Evolutionary conservation across 352 stramenopile species (phyloP).

Genomic region (Pythium dissotocum): DNA sequence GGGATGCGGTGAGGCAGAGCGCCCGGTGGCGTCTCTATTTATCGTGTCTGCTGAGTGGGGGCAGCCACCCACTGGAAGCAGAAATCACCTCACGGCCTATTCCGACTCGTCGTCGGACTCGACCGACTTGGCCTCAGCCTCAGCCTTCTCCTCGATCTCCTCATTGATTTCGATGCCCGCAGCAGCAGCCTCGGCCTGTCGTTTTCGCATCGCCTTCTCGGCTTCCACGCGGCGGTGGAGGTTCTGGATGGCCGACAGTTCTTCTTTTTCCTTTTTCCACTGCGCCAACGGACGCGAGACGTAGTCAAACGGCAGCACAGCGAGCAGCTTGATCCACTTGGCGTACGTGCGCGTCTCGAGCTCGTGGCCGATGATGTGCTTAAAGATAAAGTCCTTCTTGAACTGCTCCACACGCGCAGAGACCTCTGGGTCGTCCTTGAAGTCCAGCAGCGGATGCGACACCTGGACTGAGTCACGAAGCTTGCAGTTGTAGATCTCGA

Average conservation of each 20-base stretch:
- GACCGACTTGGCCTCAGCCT: slow-evolving; percentile 2
- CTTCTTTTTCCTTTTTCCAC: slow-evolving; percentile 83
- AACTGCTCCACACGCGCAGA: slow-evolving; percentile 65
- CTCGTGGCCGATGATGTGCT: slow-evolving; percentile 86
- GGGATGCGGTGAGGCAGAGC: neutral
- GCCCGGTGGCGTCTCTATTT: neutral
- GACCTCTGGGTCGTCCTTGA: slow-evolving; percentile 53
- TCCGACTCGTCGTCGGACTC: slow-evolving; percentile 12
- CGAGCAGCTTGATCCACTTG: slow-evolving; percentile 77
- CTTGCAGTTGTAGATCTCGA: slow-evolving; percentile 86
- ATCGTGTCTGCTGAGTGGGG: neutral
- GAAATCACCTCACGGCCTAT: neutral
- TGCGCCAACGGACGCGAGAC: slow-evolving; percentile 48
- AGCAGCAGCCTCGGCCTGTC: slow-evolving; percentile 8
- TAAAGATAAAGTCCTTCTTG: slow-evolving; percentile 77
- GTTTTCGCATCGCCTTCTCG: slow-evolving; percentile 28
- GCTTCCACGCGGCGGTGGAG: slow-evolving; percentile 26
- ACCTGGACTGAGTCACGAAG: slow-evolving; percentile 68
- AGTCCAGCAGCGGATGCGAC: slow-evolving; percentile 62
- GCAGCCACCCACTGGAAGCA: neutral
- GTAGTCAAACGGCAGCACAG: slow-evolving; percentile 74
- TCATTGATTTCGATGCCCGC: neutral
- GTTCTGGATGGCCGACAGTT: slow-evolving; percentile 31
- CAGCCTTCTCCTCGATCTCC: neutral
- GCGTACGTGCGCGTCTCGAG: slow-evolving; percentile 72